Base-by-base conservation (phyloP, 192 early-diverging fungal species). In the Dimargaris cristalligena region DNA sequence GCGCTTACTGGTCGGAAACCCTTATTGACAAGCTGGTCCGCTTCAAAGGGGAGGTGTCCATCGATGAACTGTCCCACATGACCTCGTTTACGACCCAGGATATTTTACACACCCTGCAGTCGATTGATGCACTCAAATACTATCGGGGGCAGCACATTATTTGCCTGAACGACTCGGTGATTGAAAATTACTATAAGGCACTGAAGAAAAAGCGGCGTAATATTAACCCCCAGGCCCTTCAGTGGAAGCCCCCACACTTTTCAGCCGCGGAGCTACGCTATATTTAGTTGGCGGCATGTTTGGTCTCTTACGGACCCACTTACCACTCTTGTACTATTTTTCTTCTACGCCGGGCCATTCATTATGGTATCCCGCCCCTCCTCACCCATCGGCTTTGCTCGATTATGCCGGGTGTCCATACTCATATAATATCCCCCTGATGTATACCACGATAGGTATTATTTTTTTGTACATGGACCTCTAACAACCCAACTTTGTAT, bases 1-100 rank as follows among this genome's bases (percentile, higher is more conserved):
- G 94, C 32, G 86, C 91, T 3, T 99, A 89, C 74, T 99, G 96
- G 95, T 71, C 86, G 0, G 93, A 96, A 60, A 73, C 82, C 11
- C 80, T 99, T 63, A 81, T 96, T 38, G 85, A 83, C 25, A 63
- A 80, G 32, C 69, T 98, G 34, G 61, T 87, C 44, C 71, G 78
- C 26, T 80, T 78, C 58, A 75, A 80, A 25, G 87, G 84, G 20
- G 91, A 97, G 52, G 76, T 93, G 31, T 83, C 88, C 30, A 87
- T 97, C 46, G 85, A 90, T 59, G 92, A 96, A 63, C 82, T 99
- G 54, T 84, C 83, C 29, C 79, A 84, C 1, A 67, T 79, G 62
- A 96, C 92, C 1, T 79, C 84, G 29, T 88, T 99, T 57, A 91
- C 91, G 0, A 70, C 80, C 0, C 84, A 88, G 59, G 96, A 99